Evolutionary conservation across 805 yeast species (phyloP).

Genomic region (Candida succiphila): DNA sequence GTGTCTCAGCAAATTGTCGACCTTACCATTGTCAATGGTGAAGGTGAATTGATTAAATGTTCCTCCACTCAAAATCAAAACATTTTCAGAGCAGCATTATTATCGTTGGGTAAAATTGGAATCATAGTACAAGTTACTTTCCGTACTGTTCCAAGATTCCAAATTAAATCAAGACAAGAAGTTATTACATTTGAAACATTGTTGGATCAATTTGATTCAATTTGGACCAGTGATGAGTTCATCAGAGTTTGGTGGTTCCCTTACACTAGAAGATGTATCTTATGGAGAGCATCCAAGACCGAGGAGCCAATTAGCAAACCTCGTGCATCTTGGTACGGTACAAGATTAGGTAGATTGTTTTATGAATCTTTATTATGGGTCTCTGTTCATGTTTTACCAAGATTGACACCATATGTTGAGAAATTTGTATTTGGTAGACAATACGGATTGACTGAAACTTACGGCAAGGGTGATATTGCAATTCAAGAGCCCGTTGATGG

Average conservation of each 20-base stretch:
- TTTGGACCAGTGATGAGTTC: conserved; percentile 88
- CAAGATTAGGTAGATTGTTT: conserved; percentile 63
- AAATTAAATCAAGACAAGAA: conserved; percentile 72
- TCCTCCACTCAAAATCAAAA: conserved; percentile 54
- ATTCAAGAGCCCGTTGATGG: conserved; percentile 80
- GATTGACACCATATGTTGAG: conserved; percentile 78
- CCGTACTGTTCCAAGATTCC: conserved; percentile 76
- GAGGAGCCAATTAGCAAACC: conserved; percentile 53
- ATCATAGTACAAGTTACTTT: conserved; percentile 78
- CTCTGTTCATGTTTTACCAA: conserved; percentile 62
- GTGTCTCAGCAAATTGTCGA: conserved; percentile 82
- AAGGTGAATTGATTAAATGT: conserved; percentile 62
- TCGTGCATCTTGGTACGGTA: conserved; percentile 78
- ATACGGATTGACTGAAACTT: conserved; percentile 66
- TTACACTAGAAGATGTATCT: conserved; percentile 71
- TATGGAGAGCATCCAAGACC: conserved; percentile 86
- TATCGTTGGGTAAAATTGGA: conserved; percentile 89
- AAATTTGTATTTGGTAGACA: conserved; percentile 77
- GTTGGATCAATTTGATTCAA: conserved; percentile 58
- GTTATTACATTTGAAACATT: conserved; percentile 70
- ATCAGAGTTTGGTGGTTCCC: conserved; percentile 98
- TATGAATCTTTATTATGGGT: conserved; percentile 76
- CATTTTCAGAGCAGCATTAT: conserved; percentile 69
- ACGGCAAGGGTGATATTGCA: conserved; percentile 46
- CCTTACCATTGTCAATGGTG: conserved; percentile 62